Evolutionary conservation across 2,329 filamentous ascomycete species (phyloP).

Genomic region (Arthrobotrys conoides): DNA sequence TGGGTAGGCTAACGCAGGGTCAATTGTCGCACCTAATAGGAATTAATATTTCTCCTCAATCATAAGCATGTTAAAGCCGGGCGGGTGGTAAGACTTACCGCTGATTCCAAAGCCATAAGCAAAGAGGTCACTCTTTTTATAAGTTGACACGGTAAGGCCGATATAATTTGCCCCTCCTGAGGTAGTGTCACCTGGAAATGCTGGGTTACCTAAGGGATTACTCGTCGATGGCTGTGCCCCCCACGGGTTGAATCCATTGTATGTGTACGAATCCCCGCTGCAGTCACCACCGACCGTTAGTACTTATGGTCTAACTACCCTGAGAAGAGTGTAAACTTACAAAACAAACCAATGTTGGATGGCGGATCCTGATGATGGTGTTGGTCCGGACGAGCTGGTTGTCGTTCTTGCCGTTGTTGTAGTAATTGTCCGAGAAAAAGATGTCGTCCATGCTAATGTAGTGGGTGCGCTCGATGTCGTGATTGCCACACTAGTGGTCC

Average conservation of each 20-base stretch:
- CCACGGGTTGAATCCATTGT: constrained; percentile 73
- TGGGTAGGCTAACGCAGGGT: constrained; percentile 32
- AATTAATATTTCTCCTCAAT: not conserved
- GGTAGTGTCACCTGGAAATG: constrained; percentile 71
- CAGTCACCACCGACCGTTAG: not conserved
- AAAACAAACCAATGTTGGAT: constrained; percentile 54
- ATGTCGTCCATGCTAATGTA: not conserved
- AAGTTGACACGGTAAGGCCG: constrained; percentile 69
- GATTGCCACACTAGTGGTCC: not conserved
- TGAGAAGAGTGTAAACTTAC: not conserved
- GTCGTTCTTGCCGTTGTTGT: constrained; percentile 9
- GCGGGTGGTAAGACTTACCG: constrained; percentile 1
- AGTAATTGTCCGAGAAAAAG: not conserved
- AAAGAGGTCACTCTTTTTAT: constrained; percentile 66
- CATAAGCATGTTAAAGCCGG: too few relatives aligned
- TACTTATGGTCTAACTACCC: not conserved
- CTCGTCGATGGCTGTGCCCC: constrained; percentile 70
- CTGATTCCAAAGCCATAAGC: constrained; percentile 45
- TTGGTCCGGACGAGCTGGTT: constrained; percentile 19
- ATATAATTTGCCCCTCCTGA: constrained; percentile 72
- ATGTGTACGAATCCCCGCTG: constrained; percentile 75
- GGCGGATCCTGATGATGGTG: constrained; percentile 9
- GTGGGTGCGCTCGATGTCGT: constrained; percentile 17
- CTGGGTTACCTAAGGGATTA: constrained; percentile 76
- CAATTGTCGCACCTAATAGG: constrained; percentile 32